phyloP scores from a whole-genome alignment of 2,329 filamentous ascomycete species.

The Fusarium torreyae region DNA sequence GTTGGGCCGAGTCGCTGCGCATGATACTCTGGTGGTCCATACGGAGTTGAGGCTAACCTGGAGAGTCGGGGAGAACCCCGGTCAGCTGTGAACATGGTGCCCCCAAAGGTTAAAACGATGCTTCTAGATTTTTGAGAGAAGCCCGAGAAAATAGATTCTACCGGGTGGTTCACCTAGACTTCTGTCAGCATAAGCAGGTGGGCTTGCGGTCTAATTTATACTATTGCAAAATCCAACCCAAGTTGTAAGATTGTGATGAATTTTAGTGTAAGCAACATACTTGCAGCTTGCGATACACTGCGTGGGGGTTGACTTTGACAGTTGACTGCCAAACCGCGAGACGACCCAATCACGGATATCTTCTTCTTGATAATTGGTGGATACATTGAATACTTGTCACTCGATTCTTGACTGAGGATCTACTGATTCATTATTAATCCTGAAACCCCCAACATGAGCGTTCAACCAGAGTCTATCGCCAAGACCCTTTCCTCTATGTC shows the following conservation, averaged over 20 bases:
- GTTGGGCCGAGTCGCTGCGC: slow-evolving; percentile 42
- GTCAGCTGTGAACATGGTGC: slow-evolving; percentile 14
- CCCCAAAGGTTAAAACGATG: slow-evolving; percentile 30
- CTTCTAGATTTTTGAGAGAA: background rate
- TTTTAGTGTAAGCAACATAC: background rate
- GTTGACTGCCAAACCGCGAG: background rate
- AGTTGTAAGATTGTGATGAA: background rate
- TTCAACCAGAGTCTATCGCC: slow-evolving; percentile 13
- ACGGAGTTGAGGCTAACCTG: slow-evolving; percentile 24
- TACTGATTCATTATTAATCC: slow-evolving; percentile 43
- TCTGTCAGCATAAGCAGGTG: background rate
- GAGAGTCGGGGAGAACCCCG: slow-evolving; percentile 47
- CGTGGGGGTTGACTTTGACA: slow-evolving; percentile 16
- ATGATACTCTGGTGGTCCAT: slow-evolving; percentile 9
- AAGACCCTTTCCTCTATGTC: slow-evolving; percentile 26
- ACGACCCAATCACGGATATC: slow-evolving; percentile 1
- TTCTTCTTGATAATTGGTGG: slow-evolving; percentile 1
- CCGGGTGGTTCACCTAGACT: background rate
- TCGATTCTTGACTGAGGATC: slow-evolving; percentile 13
- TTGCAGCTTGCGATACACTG: background rate
- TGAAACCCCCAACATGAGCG: slow-evolving; percentile 35
- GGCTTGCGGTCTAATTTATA: background rate
- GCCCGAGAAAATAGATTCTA: background rate
- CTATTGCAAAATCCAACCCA: background rate
- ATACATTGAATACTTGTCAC: background rate